phyloP scores from a whole-genome alignment of 352 stramenopile genomes.

The Peronospora destructor region DNA sequence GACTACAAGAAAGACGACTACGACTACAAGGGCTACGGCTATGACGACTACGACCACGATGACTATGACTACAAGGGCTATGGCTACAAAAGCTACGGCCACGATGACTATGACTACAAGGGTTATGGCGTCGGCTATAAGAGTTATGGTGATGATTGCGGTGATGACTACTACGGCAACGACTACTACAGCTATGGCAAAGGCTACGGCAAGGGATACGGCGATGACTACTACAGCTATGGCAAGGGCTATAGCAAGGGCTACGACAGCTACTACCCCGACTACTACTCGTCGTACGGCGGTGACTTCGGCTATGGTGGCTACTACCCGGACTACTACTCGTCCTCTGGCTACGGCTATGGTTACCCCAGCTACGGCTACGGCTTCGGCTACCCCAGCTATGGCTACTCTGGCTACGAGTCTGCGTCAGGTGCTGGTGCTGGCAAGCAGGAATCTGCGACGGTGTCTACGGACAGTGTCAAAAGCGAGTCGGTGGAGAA shows the following conservation, averaged over 20 bases:
- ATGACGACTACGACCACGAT: conserved; percentile 1
- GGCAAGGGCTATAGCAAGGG: background rate
- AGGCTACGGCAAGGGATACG: background rate
- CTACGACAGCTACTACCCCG: conserved; percentile 4
- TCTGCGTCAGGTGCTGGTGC: background rate
- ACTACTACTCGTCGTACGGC: conserved; percentile 10
- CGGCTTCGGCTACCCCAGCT: background rate
- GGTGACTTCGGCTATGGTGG: conserved; percentile 2
- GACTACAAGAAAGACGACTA: conserved; percentile 5
- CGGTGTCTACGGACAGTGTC: background rate
- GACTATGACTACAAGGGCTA: conserved; percentile 6
- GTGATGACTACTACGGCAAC: background rate
- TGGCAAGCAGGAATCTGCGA: background rate
- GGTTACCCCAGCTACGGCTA: conserved; percentile 7
- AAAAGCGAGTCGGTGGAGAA: conserved; percentile 1
- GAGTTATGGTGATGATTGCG: conserved; percentile 1
- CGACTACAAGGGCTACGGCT: conserved; percentile 1
- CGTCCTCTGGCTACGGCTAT: conserved; percentile 1
- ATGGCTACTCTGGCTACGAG: conserved; percentile 5
- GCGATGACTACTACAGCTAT: background rate
- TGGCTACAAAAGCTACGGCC: conserved; percentile 7
- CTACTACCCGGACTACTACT: conserved; percentile 6
- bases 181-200: background rate
- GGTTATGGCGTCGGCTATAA: conserved; percentile 6
- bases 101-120: conserved; percentile 6